Base-by-base conservation (phyloP, 2,329 filamentous ascomycete genomes). In the Exophiala xenobiotica region DNA sequence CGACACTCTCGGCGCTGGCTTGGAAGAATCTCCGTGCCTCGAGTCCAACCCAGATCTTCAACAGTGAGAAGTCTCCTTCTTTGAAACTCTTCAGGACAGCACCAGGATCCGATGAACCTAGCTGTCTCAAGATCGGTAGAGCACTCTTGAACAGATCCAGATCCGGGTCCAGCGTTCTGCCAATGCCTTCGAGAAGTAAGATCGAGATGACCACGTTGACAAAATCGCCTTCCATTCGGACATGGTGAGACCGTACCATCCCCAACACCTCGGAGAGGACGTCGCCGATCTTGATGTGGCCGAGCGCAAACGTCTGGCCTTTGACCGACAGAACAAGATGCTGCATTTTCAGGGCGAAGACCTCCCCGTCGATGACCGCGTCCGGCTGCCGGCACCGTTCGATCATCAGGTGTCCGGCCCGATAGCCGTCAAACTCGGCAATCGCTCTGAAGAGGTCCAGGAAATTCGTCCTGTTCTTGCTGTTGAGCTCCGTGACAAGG, bases 171-270 rank as follows among this genome's bases (percentile, higher is more conserved):
- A 99, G 73, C 53, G 79, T 89, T 55, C 93, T 81, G 0, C 93
- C 93, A 64, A 97, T 99, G 5, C 93, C 93, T 68, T 99, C 93
- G 1, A 99, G 78, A 2, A 99, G 78, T 26, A 99, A 74, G 46
- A 97, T 96, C 53, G 90, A 95, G 52, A 99, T 86, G 23, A 99
- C 92, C 3, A 99, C 93, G 65, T 99, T 99, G 66, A 99, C 90
- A 66, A 97, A 99, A 68, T 99, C 93, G 6, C 93, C 93, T 70
- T 99, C 93, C 44, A 99, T 80, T 6, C 93, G 81, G 3, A 99
- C 93, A 66, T 99, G 93, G 67, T 99, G 93, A 7, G 78, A 75
- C 49, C 93, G 83, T 23, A 99, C 93, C 90, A 99, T 96, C 53
- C 79, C 79, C 38, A 99, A 76, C 0, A 97, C 93, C 62, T 95